A percentile compares a stretch with the other conserved stretches of the same genome.
Conservation (phyloP, 2,329 filamentous ascomycete species). For the Lasiodiplodia gonubiensis region DNA sequence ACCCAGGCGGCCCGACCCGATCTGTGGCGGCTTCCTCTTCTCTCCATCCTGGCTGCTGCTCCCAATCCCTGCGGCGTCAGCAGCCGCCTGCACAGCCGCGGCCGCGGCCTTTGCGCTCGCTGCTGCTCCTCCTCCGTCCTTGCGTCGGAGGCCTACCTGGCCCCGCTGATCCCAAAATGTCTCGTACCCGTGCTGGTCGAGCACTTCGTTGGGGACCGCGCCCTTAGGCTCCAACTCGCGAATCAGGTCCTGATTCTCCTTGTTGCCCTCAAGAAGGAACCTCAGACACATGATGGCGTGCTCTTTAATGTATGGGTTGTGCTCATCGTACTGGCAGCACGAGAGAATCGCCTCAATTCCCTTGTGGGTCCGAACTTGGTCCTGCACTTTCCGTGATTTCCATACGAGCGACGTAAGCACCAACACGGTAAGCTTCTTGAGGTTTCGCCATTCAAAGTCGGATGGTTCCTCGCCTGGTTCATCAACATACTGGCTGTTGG, state of each 20-base stretch:
- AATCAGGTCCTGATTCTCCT: conserved; percentile 74
- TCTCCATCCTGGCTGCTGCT: conserved; percentile 26
- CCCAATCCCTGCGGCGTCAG: conserved; percentile 33
- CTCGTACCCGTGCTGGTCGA: conserved; percentile 57
- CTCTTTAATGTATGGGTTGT: conserved; percentile 94
- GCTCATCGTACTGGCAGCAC: conserved; percentile 88
- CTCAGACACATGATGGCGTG: conserved; percentile 63
- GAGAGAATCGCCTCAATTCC: conserved; percentile 87
- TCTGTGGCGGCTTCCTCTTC: conserved; percentile 33
- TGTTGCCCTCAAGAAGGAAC: conserved; percentile 71
- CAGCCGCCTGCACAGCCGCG: conserved; percentile 36
- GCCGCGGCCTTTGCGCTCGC: conserved; percentile 32
- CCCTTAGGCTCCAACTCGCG: conserved; percentile 60
- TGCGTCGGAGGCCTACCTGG: conserved; percentile 54
- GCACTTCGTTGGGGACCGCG: conserved; percentile 53
- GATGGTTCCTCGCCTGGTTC: conserved; percentile 62
- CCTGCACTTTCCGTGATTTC: conserved; percentile 82
- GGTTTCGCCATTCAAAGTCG: conserved; percentile 76
- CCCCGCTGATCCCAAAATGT: conserved; percentile 57
- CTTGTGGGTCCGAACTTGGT: conserved; percentile 82
- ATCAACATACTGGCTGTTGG: conserved; percentile 54
- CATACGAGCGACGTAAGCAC: conserved; percentile 89
- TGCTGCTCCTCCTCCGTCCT: conserved; percentile 38
- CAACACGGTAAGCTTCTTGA: conserved; percentile 91
- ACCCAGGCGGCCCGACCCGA: conserved; percentile 41